Base-by-base conservation (phyloP, 441 rosid species). In the Rhodomyrtus psidioides region DNA sequence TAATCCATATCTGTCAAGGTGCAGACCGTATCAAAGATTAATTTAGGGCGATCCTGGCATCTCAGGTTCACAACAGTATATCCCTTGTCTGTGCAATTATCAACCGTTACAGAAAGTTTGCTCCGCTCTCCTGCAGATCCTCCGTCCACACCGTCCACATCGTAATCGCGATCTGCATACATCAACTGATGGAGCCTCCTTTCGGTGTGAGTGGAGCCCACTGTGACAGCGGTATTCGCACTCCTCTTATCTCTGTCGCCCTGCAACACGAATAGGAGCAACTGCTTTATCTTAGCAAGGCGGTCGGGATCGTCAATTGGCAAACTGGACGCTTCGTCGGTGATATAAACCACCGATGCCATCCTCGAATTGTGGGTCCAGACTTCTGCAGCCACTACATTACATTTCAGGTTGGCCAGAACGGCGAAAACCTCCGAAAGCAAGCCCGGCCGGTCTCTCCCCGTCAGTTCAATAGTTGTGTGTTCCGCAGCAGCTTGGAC, bases 341-440 rank as follows among this genome's bases (percentile, higher is more conserved):
- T 94, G 49, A 95, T 93, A 88, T 93, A 92, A 87, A 95, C 94
- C 4, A 95, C 98, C 0, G 98, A 93, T 49, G 98, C 98, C 98
- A 95, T 94, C 88, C 98, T 92, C 28, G 95, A 94, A 87, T 95
- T 95, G 90, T 95, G 98, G 87, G 98, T 95, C 98, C 98, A 95
- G 82, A 95, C 97, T 90, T 93, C 98, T 6, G 95, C 95, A 5
- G 95, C 96, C 84, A 91, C 95, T 55, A 94, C 94, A 27, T 95
- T 95, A 88, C 97, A 95, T 56, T 93, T 93, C 83, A 89, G 94
- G 91, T 93, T 94, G 6, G 96, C 82, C 5, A 95, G 94, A 88
- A 95, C 96, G 10, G 98, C 98, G 74, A 93, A 95, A 46, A 94
- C 91, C 88, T 95, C 98, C 2, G 98, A 95, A 44, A 95, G 96